These are phyloP conservation scores for Sisymbrium irio DNA, from an alignment of 345 rosid species.

Conservation along the genomic window DNA sequence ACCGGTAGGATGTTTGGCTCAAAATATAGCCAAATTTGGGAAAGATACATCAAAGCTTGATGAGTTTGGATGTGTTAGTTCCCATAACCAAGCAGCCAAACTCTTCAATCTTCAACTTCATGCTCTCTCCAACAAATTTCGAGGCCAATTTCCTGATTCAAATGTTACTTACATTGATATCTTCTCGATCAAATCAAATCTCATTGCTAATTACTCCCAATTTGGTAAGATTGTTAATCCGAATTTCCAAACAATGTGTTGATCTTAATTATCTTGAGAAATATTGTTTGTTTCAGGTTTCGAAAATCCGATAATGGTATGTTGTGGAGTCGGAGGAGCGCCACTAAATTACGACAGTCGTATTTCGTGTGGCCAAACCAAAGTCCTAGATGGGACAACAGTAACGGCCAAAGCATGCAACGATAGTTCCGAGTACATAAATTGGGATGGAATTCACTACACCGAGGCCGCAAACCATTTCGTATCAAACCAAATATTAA, in stretches of 20 bases:
- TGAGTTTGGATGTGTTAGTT: conserved; percentile 70
- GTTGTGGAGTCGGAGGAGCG: conserved; percentile 89
- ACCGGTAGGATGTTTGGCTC: conserved; percentile 92
- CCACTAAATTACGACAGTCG: conserved; percentile 77
- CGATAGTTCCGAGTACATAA: conserved; percentile 80
- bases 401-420: conserved; percentile 65
- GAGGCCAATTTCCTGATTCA: conserved; percentile 59
- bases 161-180: conserved; percentile 75
- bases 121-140: conserved; percentile 62
- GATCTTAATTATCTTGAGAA: neutral
- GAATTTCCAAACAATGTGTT: neutral
- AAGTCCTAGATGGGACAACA: conserved; percentile 62
- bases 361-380: conserved; percentile 76
- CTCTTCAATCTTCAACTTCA: conserved; percentile 88
- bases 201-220: conserved; percentile 67
- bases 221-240: conserved; percentile 47
- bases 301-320: conserved; percentile 86
- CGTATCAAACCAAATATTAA: conserved; percentile 71
- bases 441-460: conserved; percentile 96
- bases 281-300: conserved; percentile 57
- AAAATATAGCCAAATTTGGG: conserved; percentile 85
- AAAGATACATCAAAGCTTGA: conserved; percentile 80
- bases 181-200: conserved; percentile 67
- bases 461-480: conserved; percentile 85
- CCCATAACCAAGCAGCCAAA: conserved; percentile 85